Conservation (phyloP, 805 yeast species). For the Kodamaea jinghongensis region DNA sequence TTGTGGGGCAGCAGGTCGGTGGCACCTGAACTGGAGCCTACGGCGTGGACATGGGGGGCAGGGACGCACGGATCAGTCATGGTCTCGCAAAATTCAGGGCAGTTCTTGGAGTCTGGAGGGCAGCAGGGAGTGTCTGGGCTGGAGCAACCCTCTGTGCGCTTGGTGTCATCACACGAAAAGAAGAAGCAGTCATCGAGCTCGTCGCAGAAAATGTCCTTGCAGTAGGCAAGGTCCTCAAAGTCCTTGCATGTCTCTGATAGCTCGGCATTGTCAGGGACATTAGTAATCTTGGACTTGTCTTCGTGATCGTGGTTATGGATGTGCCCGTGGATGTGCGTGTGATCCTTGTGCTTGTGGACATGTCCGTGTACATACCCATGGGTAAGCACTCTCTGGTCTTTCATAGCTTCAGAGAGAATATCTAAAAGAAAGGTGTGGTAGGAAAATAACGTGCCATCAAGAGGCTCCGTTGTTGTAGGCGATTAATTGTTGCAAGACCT, state of each 20-base stretch:
- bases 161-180: conserved; percentile 29
- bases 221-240: conserved; percentile 30
- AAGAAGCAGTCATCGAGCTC: conserved; percentile 46
- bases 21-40: no score
- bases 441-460: not conserved
- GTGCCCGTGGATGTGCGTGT: conserved; percentile 68
- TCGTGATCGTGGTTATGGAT: conserved; percentile 50
- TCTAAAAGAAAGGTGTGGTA: not conserved
- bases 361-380: conserved; percentile 69
- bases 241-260: conserved; percentile 22
- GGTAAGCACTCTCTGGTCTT: conserved; percentile 18
- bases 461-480: not conserved
- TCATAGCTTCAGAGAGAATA: not conserved
- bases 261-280: not conserved
- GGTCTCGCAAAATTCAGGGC: conserved; percentile 8
- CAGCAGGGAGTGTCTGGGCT: conserved; percentile 1
- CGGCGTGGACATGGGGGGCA: conserved; percentile 7
- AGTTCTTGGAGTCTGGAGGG: not conserved
- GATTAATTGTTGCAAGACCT: conserved; percentile 6
- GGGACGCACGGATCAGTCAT: conserved; percentile 8
- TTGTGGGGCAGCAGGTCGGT: no score
- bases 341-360: conserved; percentile 58
- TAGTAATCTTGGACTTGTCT: conserved; percentile 10
- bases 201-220: conserved; percentile 41
- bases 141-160: conserved; percentile 5